Evolutionary conservation across 1,139 yeast species (phyloP).

Genomic region (Ogataea hybrid): DNA sequence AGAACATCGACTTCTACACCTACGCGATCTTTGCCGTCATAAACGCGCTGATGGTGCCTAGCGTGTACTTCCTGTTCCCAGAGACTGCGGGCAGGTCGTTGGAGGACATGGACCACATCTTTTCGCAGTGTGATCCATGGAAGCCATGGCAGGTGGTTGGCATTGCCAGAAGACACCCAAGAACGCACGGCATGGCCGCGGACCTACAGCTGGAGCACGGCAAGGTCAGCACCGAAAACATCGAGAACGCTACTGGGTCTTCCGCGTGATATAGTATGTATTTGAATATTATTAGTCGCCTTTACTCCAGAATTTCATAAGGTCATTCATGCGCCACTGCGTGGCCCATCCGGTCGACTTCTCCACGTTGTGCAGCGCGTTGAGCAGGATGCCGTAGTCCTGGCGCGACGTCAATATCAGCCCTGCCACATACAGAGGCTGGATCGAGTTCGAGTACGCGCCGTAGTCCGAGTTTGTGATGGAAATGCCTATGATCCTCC

Average conservation of each 20-base stretch:
- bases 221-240: not conserved
- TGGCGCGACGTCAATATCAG: conserved; percentile 37
- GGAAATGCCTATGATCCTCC: conserved; percentile 38
- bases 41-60: conserved; percentile 44
- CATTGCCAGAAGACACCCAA: conserved; percentile 31
- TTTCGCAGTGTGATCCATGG: conserved; percentile 33
- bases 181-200: not conserved
- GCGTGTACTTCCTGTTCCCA: conserved; percentile 40
- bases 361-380: conserved; percentile 35
- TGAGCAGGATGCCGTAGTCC: conserved; percentile 37
- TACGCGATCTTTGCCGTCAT: conserved; percentile 42
- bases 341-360: conserved; percentile 41
- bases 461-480: conserved; percentile 38
- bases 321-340: conserved; percentile 37
- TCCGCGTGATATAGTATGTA: not conserved
- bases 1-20: conserved; percentile 42
- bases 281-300: conserved; percentile 2
- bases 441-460: conserved; percentile 40
- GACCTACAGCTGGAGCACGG: conserved; percentile 1
- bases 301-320: conserved; percentile 35
- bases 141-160: conserved; percentile 40
- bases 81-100: conserved; percentile 44
- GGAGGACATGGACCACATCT: conserved; percentile 46
- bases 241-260: not conserved
- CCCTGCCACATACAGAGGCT: conserved; percentile 42